Evolutionary conservation across 192 early-diverging fungal species (phyloP), one percentile per base, ranked within the genome.

Genomic region (Endogone sp.): DNA sequence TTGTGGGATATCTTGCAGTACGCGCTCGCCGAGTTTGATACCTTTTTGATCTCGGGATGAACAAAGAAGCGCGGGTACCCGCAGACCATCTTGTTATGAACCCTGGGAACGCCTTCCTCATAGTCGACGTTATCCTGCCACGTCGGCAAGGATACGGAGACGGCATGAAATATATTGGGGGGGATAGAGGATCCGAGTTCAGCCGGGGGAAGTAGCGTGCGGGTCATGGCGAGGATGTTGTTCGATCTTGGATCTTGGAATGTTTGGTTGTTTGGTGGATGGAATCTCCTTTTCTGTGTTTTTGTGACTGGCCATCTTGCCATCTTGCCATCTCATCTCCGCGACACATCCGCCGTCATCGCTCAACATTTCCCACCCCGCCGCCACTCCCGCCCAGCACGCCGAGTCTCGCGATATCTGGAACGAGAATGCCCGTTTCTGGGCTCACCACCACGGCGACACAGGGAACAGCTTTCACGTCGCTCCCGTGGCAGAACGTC

Each of bases 1-100:
- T 9, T 65, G 0, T 26, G 16, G 3, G 20, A 65, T 28, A 29
- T 63, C 25, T 2, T 28, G 20, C 31, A 67, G n/a, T n/a, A n/a
- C 68, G 78, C 71, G 20, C 78, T 71, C 30, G 71, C n/a, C n/a
- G n/a, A n/a, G n/a, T n/a, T n/a, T n/a, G n/a, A 24, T 82, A 92
- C 89, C 81, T 92, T 73, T 68, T 88, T 80, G 63, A 95, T 84
- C 29, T 77, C 70, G 57, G 89, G 80, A 73, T 89, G 86, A 73
- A 92, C 91, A 69, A 96, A 94, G 82, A 98, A 98, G 37, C 97
- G 90, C 11, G 97, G 97, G 71, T 98, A 98, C 2, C 97, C 96
- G 54, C 82, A 83, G 49, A 85, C 79, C 88, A 98, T 90, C 31
- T 76, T 81, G 27, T 81, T 71, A 54, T 89, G 75, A 24, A 96